phyloP scores from a whole-genome alignment of 192 early-diverging fungal species.

The Chytriomyces confervae region DNA sequence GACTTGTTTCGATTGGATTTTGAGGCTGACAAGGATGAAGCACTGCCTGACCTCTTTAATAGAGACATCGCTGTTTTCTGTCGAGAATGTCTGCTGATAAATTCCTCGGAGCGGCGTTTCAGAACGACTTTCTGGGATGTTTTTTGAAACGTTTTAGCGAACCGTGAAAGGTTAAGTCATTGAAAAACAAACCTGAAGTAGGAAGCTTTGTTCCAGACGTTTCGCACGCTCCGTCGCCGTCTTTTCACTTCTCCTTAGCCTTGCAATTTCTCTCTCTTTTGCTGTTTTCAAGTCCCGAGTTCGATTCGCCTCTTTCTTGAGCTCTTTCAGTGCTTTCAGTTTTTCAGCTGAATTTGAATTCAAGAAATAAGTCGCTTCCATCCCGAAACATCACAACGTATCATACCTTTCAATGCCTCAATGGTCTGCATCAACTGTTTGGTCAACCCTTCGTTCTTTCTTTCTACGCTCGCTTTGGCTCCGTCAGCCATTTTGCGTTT shows the following conservation, averaged over 20 bases:
- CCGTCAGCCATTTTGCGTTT: slow-evolving; percentile 51
- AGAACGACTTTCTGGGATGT: slow-evolving; percentile 63
- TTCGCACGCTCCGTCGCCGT: slow-evolving; percentile 50
- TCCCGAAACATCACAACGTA: slow-evolving; percentile 1
- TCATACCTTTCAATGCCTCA: slow-evolving; percentile 64
- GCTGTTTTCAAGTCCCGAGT: slow-evolving; percentile 65
- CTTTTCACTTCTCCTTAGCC: slow-evolving; percentile 45
- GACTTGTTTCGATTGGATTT: too few relatives aligned
- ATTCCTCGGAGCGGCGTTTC: slow-evolving; percentile 64
- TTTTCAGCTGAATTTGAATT: slow-evolving; percentile 76
- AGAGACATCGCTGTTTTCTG: slow-evolving; percentile 34
- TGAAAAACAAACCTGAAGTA: slow-evolving; percentile 36
- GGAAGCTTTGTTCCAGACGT: slow-evolving; percentile 49
- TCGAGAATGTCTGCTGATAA: slow-evolving; percentile 43
- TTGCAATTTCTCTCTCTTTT: slow-evolving; percentile 59
- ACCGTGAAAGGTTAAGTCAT: neutral
- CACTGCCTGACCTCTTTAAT: slow-evolving; percentile 3
- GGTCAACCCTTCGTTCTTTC: slow-evolving; percentile 61
- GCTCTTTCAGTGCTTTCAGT: slow-evolving; percentile 72
- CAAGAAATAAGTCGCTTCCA: slow-evolving; percentile 1
- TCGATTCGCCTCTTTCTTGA: slow-evolving; percentile 69
- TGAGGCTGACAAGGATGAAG: too few relatives aligned
- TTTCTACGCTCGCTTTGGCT: slow-evolving; percentile 19
- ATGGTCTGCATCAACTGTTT: slow-evolving; percentile 70
- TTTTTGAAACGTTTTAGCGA: slow-evolving; percentile 10